Percentiles rank a stretch among this genome's conserved stretches.
Evolutionary conservation across 2,329 filamentous ascomycete species (phyloP).

Genomic region (Colletotrichum sp.): DNA sequence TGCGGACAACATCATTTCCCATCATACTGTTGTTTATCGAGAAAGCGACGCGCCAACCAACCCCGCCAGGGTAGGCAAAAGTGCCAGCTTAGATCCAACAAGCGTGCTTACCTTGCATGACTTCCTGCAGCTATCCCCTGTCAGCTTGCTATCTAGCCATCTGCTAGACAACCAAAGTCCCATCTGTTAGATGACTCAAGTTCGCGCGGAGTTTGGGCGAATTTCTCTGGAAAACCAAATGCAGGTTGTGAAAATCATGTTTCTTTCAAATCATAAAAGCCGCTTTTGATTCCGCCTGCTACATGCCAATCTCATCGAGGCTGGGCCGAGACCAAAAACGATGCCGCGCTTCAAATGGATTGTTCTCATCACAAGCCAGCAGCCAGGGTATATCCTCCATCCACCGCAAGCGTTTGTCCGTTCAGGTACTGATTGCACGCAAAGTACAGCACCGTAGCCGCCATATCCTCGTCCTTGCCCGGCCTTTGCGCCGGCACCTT

Average conservation of each 20-base stretch:
- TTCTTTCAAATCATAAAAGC: background rate
- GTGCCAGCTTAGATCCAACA: background rate
- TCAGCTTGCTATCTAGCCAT: background rate
- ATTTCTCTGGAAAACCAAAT: background rate
- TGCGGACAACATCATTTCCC: background rate
- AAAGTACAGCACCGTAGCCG: conserved; percentile 65
- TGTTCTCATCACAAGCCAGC: conserved; percentile 31
- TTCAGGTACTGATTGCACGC: conserved; percentile 48
- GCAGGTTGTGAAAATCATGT: background rate
- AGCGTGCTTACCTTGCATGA: background rate
- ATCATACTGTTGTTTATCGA: background rate
- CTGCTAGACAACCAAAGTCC: background rate
- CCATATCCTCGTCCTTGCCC: conserved; percentile 73
- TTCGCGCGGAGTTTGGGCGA: background rate
- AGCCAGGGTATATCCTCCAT: conserved; percentile 47
- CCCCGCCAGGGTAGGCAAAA: background rate
- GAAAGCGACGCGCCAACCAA: background rate
- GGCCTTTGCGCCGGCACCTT: conserved; percentile 71
- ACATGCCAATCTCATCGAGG: background rate
- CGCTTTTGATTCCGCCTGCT: background rate
- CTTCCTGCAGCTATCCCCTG: background rate
- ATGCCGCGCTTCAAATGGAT: background rate
- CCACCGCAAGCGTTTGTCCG: conserved; percentile 46
- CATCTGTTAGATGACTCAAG: background rate
- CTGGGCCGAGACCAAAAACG: background rate